A percentile compares a stretch with the other conserved stretches of the same genome.
These are phyloP conservation scores for Erigeron philadelphicus DNA, from an alignment of 140 eudicot species.

Conservation along the genomic window DNA sequence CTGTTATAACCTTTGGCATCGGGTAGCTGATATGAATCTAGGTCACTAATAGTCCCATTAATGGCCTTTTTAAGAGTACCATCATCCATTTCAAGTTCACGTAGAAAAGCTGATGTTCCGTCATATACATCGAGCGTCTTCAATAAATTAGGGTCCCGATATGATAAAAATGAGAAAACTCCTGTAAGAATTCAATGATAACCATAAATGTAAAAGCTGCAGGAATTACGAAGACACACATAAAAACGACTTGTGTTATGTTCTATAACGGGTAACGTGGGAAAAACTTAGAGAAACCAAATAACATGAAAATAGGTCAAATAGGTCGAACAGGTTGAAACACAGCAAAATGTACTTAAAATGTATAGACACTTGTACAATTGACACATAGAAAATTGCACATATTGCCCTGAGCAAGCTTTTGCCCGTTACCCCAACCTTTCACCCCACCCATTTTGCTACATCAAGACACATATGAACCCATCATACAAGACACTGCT, in stretches of 20 bases:
- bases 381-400: background rate
- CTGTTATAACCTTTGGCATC: conserved; percentile 98
- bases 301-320: conserved; percentile 16
- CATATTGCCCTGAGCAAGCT: background rate
- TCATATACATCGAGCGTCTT: conserved; percentile 93
- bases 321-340: background rate
- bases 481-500: background rate
- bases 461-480: conserved; percentile 6
- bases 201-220: background rate
- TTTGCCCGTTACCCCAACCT: background rate
- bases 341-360: background rate
- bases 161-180: conserved; percentile 78
- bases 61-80: conserved; percentile 92
- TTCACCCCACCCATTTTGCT: conserved; percentile 8
- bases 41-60: conserved; percentile 97
- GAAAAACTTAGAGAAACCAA: background rate
- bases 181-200: conserved; percentile 42
- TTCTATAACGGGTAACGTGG: background rate
- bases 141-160: conserved; percentile 93
- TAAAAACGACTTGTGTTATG: background rate
- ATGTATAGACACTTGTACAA: background rate
- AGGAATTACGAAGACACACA: background rate
- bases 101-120: conserved; percentile 67
- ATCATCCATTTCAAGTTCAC: conserved; percentile 79
- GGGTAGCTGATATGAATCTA: conserved; percentile 88